phyloP scores from a whole-genome alignment of 108 stramenopile species.

The Fragilaria crotonensis region DNA sequence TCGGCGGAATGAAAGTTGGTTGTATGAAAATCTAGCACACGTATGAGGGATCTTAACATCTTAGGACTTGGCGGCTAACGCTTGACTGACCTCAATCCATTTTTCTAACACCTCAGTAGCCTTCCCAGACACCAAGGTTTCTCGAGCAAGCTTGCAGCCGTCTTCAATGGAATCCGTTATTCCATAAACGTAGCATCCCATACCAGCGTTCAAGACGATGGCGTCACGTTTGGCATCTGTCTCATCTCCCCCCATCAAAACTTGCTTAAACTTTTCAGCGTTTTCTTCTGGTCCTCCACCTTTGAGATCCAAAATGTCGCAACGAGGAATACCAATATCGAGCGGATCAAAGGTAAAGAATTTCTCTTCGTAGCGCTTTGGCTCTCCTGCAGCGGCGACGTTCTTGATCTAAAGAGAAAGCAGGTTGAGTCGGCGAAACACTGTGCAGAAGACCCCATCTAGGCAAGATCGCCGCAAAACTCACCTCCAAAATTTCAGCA shows the following conservation, averaged over 20 bases:
- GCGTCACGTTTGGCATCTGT: conserved; percentile 91
- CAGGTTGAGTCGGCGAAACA: neutral
- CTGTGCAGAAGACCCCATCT: neutral
- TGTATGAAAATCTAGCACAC: no score
- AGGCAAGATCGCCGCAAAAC: conserved; percentile 9
- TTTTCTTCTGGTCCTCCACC: conserved; percentile 94
- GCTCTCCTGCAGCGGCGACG: conserved; percentile 55
- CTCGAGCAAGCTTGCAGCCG: conserved; percentile 76
- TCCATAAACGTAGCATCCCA: conserved; percentile 96
- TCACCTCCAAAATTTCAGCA: conserved; percentile 83
- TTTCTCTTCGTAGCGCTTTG: conserved; percentile 63
- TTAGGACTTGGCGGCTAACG: conserved; percentile 32
- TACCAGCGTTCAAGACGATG: conserved; percentile 95
- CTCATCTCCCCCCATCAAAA: conserved; percentile 81
- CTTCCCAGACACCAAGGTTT: conserved; percentile 71
- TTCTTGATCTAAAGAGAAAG: conserved; percentile 51
- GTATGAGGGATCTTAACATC: no score
- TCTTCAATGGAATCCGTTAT: conserved; percentile 79
- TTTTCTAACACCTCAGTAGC: conserved; percentile 54
- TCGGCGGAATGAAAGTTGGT: no score
- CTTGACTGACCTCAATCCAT: conserved; percentile 70
- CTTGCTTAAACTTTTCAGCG: conserved; percentile 80
- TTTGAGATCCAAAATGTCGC: conserved; percentile 85
- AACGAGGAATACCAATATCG: conserved; percentile 78
- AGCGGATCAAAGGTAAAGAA: conserved; percentile 84